These are phyloP conservation scores for Aspergillus uvarum DNA, from an alignment of 2,329 filamentous ascomycete species.

Conservation along the genomic window DNA sequence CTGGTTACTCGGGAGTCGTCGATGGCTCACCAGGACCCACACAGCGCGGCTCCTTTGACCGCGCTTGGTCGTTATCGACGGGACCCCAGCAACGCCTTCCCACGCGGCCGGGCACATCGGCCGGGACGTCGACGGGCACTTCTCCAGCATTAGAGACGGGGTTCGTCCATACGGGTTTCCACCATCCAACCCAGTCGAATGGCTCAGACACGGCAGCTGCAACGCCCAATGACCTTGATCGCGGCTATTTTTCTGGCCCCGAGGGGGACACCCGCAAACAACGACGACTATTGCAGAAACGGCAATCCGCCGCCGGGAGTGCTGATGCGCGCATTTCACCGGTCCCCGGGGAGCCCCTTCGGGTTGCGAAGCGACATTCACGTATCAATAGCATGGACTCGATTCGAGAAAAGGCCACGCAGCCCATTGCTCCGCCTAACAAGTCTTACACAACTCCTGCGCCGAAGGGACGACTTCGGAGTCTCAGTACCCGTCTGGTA, in stretches of 20 bases:
- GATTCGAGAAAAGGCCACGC: slow-evolving; percentile 54
- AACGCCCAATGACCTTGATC: slow-evolving; percentile 64
- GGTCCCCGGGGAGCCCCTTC: slow-evolving; percentile 70
- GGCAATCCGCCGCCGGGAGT: slow-evolving; percentile 45
- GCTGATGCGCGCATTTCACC: slow-evolving; percentile 69
- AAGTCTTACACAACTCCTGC: slow-evolving; percentile 66
- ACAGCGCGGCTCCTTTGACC: slow-evolving; percentile 60
- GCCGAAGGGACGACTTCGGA: slow-evolving; percentile 55
- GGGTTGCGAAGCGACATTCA: slow-evolving; percentile 70
- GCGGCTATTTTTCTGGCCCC: slow-evolving; percentile 90
- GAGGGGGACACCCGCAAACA: slow-evolving; percentile 71
- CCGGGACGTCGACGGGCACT: slow-evolving; percentile 27
- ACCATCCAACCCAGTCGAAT: slow-evolving; percentile 19
- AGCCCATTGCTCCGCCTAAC: slow-evolving; percentile 54
- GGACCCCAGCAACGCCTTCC: slow-evolving; percentile 24
- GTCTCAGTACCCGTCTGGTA: slow-evolving; percentile 59
- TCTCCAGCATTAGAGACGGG: slow-evolving; percentile 14
- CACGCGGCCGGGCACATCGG: slow-evolving; percentile 35
- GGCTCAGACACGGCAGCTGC: slow-evolving; percentile 34
- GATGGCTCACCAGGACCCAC: slow-evolving; percentile 44
- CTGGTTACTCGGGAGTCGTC: slow-evolving; percentile 28
- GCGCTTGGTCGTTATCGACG: slow-evolving; percentile 54
- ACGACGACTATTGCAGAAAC: slow-evolving; percentile 79
- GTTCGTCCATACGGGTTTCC: background rate
- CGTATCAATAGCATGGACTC: slow-evolving; percentile 79